These are phyloP conservation scores for Mycothermus thermophilus DNA, from an alignment of 495 filamentous ascomycete genomes.

Conservation along the genomic window DNA sequence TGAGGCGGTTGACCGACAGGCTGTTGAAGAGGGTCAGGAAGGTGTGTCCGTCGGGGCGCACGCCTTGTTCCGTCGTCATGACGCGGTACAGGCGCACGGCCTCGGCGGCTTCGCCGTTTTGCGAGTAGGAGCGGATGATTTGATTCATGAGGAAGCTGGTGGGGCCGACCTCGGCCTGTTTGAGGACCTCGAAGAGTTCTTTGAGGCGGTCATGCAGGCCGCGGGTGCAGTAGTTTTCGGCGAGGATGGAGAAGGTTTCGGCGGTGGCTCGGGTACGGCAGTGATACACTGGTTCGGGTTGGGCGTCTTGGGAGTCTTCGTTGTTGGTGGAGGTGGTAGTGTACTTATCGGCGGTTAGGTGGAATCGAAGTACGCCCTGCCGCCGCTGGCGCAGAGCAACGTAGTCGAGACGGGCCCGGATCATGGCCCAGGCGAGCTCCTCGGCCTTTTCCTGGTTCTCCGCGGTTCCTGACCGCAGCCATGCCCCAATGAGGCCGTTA, in stretches of 20 bases:
- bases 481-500: conserved; percentile 63
- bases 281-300: conserved; percentile 18
- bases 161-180: conserved; percentile 44
- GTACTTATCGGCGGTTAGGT: conserved; percentile 4
- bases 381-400: conserved; percentile 29
- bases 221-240: conserved; percentile 54
- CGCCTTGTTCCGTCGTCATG: conserved; percentile 21
- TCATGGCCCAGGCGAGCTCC: conserved; percentile 62
- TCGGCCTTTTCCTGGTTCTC: conserved; percentile 48
- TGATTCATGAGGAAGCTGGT: conserved; percentile 67
- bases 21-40: conserved; percentile 52
- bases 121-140: conserved; percentile 46
- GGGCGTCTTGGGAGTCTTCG: conserved; percentile 15
- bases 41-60: conserved; percentile 52
- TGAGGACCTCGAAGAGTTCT: conserved; percentile 43
- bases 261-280: conserved; percentile 41
- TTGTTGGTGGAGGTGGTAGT: conserved; percentile 18
- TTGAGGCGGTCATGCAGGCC: conserved; percentile 41
- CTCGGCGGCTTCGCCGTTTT: conserved; percentile 34
- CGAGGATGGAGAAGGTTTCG: conserved; percentile 64
- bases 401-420: conserved; percentile 47
- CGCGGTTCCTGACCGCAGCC: conserved; percentile 46
- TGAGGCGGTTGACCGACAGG: conserved; percentile 29
- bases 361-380: too few relatives aligned
- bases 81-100: conserved; percentile 44